Percentiles rank a stretch among this genome's conserved stretches.
phyloP scores from a whole-genome alignment of 2,329 filamentous ascomycete species.

The Stachybotrys chlorohalonatus region DNA sequence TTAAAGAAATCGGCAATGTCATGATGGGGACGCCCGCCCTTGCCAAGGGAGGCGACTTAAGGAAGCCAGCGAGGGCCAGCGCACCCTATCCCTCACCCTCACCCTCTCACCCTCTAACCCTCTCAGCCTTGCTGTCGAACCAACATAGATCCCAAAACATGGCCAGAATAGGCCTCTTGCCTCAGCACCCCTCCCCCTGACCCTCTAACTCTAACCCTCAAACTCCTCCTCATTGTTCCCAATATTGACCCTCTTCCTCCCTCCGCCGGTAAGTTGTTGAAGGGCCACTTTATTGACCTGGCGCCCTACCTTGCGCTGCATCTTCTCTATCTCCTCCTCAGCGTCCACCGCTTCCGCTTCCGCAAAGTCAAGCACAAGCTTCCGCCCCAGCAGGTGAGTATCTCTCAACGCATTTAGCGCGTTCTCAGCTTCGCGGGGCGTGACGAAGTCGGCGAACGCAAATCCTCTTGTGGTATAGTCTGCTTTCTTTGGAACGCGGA shows the following conservation, averaged over 20 bases:
- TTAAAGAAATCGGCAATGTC: slow-evolving; percentile 5
- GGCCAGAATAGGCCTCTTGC: slow-evolving; percentile 10
- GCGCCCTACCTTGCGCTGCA: slow-evolving; percentile 89
- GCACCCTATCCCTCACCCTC: background rate
- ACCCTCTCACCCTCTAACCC: background rate
- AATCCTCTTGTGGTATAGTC: slow-evolving; percentile 84
- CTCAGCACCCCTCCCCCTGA: slow-evolving; percentile 7
- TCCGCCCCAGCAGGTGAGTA: slow-evolving; percentile 85
- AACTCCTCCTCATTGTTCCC: slow-evolving; percentile 58
- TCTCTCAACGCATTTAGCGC: slow-evolving; percentile 85
- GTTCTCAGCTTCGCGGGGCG: slow-evolving; percentile 78
- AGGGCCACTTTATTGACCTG: slow-evolving; percentile 87
- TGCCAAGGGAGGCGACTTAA: slow-evolving; percentile 12
- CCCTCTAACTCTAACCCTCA: slow-evolving; percentile 10
- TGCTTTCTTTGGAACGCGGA: slow-evolving; percentile 92
- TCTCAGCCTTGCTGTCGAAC: slow-evolving; percentile 3
- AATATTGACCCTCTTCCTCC: slow-evolving; percentile 83
- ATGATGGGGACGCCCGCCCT: slow-evolving; percentile 11
- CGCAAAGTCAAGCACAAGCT: slow-evolving; percentile 85
- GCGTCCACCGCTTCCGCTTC: slow-evolving; percentile 82
- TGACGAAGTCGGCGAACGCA: slow-evolving; percentile 94
- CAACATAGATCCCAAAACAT: slow-evolving; percentile 3
- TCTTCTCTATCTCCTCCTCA: slow-evolving; percentile 92
- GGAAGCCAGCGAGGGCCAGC: slow-evolving; percentile 4
- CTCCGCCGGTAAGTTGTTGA: slow-evolving; percentile 75